Percentiles rank a stretch among this genome's conserved stretches.
Evolutionary conservation across 192 early-diverging fungal genomes (phyloP).

Genomic region (Gaertneriomyces sp.): DNA sequence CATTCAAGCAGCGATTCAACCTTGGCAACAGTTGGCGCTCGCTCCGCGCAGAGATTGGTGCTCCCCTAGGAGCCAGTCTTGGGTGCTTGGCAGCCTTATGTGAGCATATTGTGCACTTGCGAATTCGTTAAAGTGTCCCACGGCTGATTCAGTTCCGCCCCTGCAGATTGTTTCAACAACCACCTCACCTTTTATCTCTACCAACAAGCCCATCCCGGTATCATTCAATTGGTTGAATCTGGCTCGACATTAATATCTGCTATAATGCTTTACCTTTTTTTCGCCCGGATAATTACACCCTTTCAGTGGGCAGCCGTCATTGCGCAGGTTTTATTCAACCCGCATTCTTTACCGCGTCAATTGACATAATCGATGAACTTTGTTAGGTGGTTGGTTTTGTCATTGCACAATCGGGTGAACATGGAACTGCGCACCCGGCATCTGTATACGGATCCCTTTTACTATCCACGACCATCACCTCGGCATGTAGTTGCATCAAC

Average conservation of each 20-base stretch:
- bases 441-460: background rate
- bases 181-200: background rate
- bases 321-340: background rate
- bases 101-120: no score
- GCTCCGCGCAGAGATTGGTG: no score
- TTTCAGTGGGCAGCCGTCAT: conserved; percentile 11
- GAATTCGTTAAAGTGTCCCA: no score
- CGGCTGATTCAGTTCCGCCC: no score
- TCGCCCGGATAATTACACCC: background rate
- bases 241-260: conserved; percentile 8
- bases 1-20: no score
- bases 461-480: conserved; percentile 4
- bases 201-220: conserved; percentile 5
- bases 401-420: background rate
- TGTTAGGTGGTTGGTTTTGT: background rate
- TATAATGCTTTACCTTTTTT: background rate
- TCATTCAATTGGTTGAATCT: conserved; percentile 11
- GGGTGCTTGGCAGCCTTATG: no score
- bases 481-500: conserved; percentile 8
- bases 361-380: background rate
- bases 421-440: background rate
- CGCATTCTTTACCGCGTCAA: background rate
- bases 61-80: no score
- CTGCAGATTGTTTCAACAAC: background rate
- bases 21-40: no score